Percentiles rank a stretch among this genome's conserved stretches.
Evolutionary conservation across 495 filamentous ascomycete species (phyloP).

Genomic region (Neurospora terricola): DNA sequence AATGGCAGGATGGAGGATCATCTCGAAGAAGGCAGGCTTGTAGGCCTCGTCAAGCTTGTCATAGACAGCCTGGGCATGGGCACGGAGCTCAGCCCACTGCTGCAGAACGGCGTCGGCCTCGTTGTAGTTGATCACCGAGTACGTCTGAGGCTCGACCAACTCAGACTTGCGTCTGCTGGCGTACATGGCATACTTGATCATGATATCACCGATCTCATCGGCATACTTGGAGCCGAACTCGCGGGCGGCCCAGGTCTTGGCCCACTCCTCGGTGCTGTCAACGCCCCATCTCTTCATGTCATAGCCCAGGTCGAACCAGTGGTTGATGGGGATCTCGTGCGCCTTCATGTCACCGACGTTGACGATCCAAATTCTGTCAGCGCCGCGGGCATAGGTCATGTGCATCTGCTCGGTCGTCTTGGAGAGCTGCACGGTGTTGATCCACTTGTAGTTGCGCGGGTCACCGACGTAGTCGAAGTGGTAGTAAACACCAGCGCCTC

Average conservation of each 20-base stretch:
- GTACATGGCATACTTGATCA: conserved; percentile 53
- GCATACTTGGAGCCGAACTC: conserved; percentile 48
- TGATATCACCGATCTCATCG: conserved; percentile 40
- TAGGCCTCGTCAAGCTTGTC: conserved; percentile 35
- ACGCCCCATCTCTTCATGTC: conserved; percentile 46
- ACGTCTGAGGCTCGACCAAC: conserved; percentile 51
- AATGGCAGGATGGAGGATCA: conserved; percentile 56
- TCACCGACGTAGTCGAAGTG: conserved; percentile 66
- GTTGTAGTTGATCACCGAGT: conserved; percentile 59
- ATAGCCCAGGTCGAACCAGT: conserved; percentile 59
- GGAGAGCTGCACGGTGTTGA: conserved; percentile 57
- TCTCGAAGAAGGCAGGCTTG: conserved; percentile 57
- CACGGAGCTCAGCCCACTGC: conserved; percentile 51
- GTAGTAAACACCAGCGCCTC: conserved; percentile 68
- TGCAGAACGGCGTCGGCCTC: conserved; percentile 55
- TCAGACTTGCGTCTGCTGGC: conserved; percentile 60
- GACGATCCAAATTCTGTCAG: conserved; percentile 63
- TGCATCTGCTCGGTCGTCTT: conserved; percentile 58
- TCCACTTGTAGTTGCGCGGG: conserved; percentile 58
- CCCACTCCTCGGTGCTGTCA: conserved; percentile 46
- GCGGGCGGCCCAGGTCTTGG: conserved; percentile 45
- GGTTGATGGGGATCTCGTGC: conserved; percentile 57
- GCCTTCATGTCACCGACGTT: conserved; percentile 69
- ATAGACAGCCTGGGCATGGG: conserved; percentile 46
- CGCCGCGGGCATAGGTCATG: conserved; percentile 49